phyloP scores from a whole-genome alignment of 306 rosid species.

The Trifolium fragiferum region DNA sequence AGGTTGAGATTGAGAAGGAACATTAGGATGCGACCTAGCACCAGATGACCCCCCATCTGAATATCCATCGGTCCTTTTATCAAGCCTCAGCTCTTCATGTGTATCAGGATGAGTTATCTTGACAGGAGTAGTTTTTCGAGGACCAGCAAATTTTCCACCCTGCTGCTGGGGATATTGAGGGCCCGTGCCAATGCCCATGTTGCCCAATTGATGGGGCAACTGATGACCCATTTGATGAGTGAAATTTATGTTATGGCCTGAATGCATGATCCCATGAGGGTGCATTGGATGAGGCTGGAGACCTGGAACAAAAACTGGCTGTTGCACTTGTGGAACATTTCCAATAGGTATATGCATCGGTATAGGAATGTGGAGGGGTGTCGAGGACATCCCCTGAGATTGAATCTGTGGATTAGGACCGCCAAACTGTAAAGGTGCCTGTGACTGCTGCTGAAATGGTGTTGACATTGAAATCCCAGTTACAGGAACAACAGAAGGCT shows the following conservation, averaged over 20 bases:
- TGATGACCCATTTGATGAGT: conserved; percentile 73
- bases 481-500: conserved; percentile 62
- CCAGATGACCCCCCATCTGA: conserved; percentile 68
- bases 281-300: conserved; percentile 84
- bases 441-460: conserved; percentile 68
- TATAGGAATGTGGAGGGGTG: conserved; percentile 73
- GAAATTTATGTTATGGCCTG: conserved; percentile 67
- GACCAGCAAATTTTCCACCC: conserved; percentile 72
- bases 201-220: conserved; percentile 70
- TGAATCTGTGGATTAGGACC: conserved; percentile 81
- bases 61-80: conserved; percentile 68
- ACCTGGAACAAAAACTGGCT: conserved; percentile 66
- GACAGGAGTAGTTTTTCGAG: conserved; percentile 67
- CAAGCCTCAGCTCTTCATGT: conserved; percentile 84
- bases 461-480: conserved; percentile 69
- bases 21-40: conserved; percentile 62
- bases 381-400: conserved; percentile 72
- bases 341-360: conserved; percentile 67
- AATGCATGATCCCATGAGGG: conserved; percentile 75
- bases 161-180: conserved; percentile 78
- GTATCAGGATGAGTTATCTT: conserved; percentile 98
- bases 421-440: conserved; percentile 72
- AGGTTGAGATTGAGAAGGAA: conserved; percentile 72
- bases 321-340: conserved; percentile 79
- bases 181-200: conserved; percentile 61